Conservation (phyloP, 2,329 filamentous ascomycete genomes). For the Fusarium transvaalense region DNA sequence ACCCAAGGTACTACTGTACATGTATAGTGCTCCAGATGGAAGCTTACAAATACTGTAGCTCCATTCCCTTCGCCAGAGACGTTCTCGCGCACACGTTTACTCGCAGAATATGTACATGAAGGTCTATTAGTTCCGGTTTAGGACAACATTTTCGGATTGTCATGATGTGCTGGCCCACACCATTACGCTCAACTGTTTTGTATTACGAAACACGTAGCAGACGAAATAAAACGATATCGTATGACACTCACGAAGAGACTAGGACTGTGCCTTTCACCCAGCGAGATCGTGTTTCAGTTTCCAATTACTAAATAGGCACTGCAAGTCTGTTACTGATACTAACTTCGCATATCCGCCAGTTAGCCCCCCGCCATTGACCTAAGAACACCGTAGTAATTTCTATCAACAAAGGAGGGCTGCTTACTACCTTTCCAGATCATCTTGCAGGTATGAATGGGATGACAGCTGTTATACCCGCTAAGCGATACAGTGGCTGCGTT, state of each 20-base stretch:
- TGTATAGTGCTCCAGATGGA: background rate
- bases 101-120: background rate
- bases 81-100: background rate
- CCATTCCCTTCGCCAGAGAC: background rate
- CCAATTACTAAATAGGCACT: background rate
- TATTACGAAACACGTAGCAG: background rate
- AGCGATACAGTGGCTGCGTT: constrained; percentile 26
- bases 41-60: constrained; percentile 2
- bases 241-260: constrained; percentile 11
- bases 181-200: background rate
- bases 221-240: background rate
- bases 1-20: too few species aligned
- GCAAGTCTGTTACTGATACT: too few species aligned
- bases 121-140: background rate
- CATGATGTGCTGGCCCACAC: constrained; percentile 7
- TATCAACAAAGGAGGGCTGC: background rate
- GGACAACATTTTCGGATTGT: background rate
- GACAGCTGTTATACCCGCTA: background rate
- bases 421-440: background rate
- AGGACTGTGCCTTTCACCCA: background rate
- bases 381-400: background rate
- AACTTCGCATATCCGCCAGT: too few species aligned
- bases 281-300: constrained; percentile 4
- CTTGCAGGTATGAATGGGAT: background rate
- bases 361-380: too few species aligned